Conservation (phyloP, 192 early-diverging fungal genomes). For the Umbelopsis vinacea region DNA sequence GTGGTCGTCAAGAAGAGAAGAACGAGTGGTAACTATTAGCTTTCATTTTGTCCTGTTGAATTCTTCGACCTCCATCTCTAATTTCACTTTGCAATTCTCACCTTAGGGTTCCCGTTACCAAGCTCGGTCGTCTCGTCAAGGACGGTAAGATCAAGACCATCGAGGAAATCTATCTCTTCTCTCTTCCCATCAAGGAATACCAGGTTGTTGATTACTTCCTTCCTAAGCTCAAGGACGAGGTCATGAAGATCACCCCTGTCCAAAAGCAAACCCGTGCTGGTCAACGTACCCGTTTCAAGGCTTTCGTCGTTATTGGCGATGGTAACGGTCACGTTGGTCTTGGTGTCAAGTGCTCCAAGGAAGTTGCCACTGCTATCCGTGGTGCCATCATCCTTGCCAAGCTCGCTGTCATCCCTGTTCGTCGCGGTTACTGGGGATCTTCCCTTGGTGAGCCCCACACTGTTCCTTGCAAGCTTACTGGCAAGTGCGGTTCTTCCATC, state of each 20-base stretch:
- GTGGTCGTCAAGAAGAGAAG: conserved; percentile 43
- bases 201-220: conserved; percentile 97
- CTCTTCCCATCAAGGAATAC: conserved; percentile 99
- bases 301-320: conserved; percentile 99
- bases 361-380: conserved; percentile 97
- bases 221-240: conserved; percentile 96
- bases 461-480: conserved; percentile 95
- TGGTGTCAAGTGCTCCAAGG: conserved; percentile 99
- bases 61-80: too few species aligned
- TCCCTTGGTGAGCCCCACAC: conserved; percentile 95
- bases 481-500: conserved; percentile 91
- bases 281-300: conserved; percentile 99
- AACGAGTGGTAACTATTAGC: conserved; percentile 28
- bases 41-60: too few species aligned
- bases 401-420: conserved; percentile 95
- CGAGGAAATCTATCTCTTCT: conserved; percentile 98
- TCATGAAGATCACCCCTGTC: conserved; percentile 99
- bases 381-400: conserved; percentile 99
- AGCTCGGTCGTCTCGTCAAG: conserved; percentile 98
- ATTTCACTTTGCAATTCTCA: too few species aligned
- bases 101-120: conserved; percentile 90
- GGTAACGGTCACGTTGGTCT: conserved; percentile 97
- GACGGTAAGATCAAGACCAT: conserved; percentile 97
- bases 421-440: conserved; percentile 98
- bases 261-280: conserved; percentile 99